Evolutionary conservation across 2,329 filamentous ascomycete genomes (phyloP), one percentile per base, ranked within the genome.

Genomic region (Alternaria ventricosa): DNA sequence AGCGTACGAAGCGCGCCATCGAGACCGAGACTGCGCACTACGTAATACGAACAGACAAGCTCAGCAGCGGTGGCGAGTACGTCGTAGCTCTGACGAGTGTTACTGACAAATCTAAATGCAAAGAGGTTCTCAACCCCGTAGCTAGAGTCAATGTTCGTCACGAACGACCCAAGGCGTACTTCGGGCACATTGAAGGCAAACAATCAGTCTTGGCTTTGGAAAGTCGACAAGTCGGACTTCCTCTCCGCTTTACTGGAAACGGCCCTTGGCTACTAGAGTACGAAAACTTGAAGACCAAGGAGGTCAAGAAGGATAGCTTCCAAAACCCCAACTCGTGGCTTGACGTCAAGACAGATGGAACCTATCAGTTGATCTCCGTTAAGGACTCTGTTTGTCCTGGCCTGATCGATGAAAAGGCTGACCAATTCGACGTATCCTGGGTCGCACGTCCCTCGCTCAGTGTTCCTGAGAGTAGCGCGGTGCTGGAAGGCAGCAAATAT

Each of bases 41-140:
- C 76, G 90, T 85, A 41, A 94, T 99, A 75, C 87, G 88, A 68
- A 97, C 95, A 0, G 87, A 90, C 3, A 84, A 87, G 18, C 84
- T 99, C 45, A 85, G 85, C 7, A 90, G 91, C 75, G 96, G 96
- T 63, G 96, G 96, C 58, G 94, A 97, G 74, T 97, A 98, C 78
- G 92, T 91, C 11, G 82, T 99, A 63, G 90, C 94, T 50, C 84
- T 99, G 64, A 93, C 91, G 57, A 95, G 91, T 71, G 88, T 99
- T 59, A 92, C 93, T 69, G 96, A 99, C 76, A 90, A 87, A 75
- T 91, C 92, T 60, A 91, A 90, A 45, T 99, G 96, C 82, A 94
- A 94, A 73, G 93, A 92, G 57, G 91, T 92, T 75, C 81, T 98
- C 60, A 92, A 96, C 73, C 92, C 96, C 61, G 92, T 95, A 77